Evolutionary conservation across 2,329 filamentous ascomycete species (phyloP).

Genomic region (Fusarium fujikuroi): DNA sequence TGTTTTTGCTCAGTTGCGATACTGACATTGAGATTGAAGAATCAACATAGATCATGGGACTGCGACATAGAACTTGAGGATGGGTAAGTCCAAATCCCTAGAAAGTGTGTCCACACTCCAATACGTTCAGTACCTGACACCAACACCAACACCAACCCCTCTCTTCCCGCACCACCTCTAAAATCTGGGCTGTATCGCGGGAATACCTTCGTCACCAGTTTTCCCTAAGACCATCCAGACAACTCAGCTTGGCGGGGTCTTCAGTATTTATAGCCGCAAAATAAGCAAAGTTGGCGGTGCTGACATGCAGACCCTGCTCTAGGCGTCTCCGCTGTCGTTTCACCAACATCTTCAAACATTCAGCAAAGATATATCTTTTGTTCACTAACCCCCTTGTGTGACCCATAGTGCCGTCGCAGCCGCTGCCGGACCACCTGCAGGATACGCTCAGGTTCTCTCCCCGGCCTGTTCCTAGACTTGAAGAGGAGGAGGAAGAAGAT

Average conservation of each 20-base stretch:
- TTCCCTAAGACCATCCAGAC: not conserved
- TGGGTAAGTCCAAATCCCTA: slow-evolving; percentile 48
- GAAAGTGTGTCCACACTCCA: slow-evolving; percentile 28
- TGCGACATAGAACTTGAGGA: slow-evolving; percentile 47
- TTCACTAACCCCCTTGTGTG: slow-evolving; percentile 43
- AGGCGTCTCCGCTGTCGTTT: slow-evolving; percentile 31
- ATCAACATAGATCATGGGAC: slow-evolving; percentile 47
- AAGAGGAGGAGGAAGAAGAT: slow-evolving; percentile 65
- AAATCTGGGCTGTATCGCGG: slow-evolving; percentile 34
- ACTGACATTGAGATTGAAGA: slow-evolving; percentile 27
- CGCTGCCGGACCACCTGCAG: slow-evolving; percentile 65
- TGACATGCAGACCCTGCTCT: slow-evolving; percentile 21
- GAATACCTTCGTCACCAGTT: slow-evolving; percentile 40
- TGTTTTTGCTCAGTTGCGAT: slow-evolving; percentile 24
- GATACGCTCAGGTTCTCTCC: slow-evolving; percentile 64
- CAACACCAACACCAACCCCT: slow-evolving; percentile 37
- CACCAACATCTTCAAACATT: slow-evolving; percentile 33
- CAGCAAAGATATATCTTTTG: slow-evolving; percentile 25
- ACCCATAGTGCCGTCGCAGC: slow-evolving; percentile 66
- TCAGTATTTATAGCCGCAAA: not conserved
- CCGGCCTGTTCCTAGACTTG: slow-evolving; percentile 61
- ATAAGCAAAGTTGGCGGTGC: not conserved
- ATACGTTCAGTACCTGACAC: slow-evolving; percentile 17
- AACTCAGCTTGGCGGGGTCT: not conserved
- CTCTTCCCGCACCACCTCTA: slow-evolving; percentile 36